phyloP scores from a whole-genome alignment of 495 filamentous ascomycete genomes.

The Aspergillus carlsbadensis region DNA sequence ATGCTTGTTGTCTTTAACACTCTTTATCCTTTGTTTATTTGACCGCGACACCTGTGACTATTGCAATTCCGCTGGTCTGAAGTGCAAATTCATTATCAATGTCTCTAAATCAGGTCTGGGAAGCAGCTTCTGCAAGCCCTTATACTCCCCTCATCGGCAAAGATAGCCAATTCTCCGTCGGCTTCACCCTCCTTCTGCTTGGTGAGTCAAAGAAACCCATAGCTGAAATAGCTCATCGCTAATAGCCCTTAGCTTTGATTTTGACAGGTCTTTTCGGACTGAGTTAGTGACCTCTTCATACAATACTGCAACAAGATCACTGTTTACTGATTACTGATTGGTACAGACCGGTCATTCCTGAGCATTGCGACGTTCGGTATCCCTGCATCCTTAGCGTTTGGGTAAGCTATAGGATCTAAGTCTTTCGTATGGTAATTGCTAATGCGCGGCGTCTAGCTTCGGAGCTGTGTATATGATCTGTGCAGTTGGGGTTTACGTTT shows the following conservation, averaged over 20 bases:
- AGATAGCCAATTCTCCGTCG: slow-evolving; percentile 78
- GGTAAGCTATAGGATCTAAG: too few relatives aligned
- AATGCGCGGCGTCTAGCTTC: slow-evolving; percentile 57
- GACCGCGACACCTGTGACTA: too few relatives aligned
- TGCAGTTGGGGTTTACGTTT: slow-evolving; percentile 98
- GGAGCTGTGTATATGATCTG: slow-evolving; percentile 98
- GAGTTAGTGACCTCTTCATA: slow-evolving; percentile 57
- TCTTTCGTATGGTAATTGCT: too few relatives aligned
- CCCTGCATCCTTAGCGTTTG: slow-evolving; percentile 84
- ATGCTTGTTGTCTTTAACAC: neutral
- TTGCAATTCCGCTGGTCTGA: slow-evolving; percentile 10
- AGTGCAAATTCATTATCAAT: slow-evolving; percentile 30
- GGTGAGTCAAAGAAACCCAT: slow-evolving; percentile 40
- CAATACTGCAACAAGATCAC: neutral
- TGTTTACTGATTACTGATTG: slow-evolving; percentile 10
- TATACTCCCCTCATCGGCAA: slow-evolving; percentile 81
- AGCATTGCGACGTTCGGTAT: slow-evolving; percentile 77
- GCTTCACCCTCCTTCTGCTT: slow-evolving; percentile 70
- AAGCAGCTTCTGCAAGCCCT: slow-evolving; percentile 78
- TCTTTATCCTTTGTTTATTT: neutral
- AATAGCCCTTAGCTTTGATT: slow-evolving; percentile 48
- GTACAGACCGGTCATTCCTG: slow-evolving; percentile 77
- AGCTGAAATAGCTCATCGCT: neutral
- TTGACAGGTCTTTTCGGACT: slow-evolving; percentile 75
- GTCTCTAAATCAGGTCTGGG: slow-evolving; percentile 85